These are phyloP conservation scores for Penicillium sp. DNA, from an alignment of 2,329 filamentous ascomycete genomes.

Conservation along the genomic window DNA sequence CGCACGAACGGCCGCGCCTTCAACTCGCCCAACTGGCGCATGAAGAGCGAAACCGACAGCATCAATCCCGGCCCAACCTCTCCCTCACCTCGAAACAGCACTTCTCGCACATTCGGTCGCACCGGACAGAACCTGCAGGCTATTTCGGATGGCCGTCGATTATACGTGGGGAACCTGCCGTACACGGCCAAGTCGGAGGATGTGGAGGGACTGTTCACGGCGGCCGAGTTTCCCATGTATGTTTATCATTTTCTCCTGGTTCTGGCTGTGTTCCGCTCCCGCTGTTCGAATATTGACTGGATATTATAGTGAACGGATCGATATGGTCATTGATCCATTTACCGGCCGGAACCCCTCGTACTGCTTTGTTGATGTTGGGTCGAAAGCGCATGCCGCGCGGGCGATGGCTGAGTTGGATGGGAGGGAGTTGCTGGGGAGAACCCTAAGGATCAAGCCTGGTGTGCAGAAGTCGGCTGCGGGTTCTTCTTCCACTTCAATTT, in stretches of 20 bases:
- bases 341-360: slow-evolving; percentile 72
- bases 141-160: slow-evolving; percentile 47
- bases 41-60: slow-evolving; percentile 43
- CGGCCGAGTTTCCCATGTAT: slow-evolving; percentile 43
- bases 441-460: slow-evolving; percentile 68
- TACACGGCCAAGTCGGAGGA: slow-evolving; percentile 59
- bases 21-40: slow-evolving; percentile 47
- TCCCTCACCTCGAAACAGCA: slow-evolving; percentile 34
- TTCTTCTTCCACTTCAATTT: slow-evolving; percentile 3
- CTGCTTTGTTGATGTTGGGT: slow-evolving; percentile 72
- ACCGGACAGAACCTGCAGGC: slow-evolving; percentile 40
- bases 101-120: slow-evolving; percentile 37
- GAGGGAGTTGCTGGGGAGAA: slow-evolving; percentile 59
- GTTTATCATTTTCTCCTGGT: slow-evolving; percentile 11
- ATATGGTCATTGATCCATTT: slow-evolving; percentile 71
- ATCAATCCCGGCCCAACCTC: slow-evolving; percentile 23
- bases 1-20: slow-evolving; percentile 43
- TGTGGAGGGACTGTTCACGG: slow-evolving; percentile 53
- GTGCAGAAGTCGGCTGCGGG: slow-evolving; percentile 55
- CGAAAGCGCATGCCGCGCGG: slow-evolving; percentile 59
- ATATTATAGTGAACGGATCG: slow-evolving; percentile 59
- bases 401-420: slow-evolving; percentile 64
- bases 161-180: slow-evolving; percentile 61
- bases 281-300: neutral
- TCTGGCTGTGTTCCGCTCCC: neutral